Evolutionary conservation across 2,329 filamentous ascomycete species (phyloP).

Genomic region (Ambrosiella xylebori): DNA sequence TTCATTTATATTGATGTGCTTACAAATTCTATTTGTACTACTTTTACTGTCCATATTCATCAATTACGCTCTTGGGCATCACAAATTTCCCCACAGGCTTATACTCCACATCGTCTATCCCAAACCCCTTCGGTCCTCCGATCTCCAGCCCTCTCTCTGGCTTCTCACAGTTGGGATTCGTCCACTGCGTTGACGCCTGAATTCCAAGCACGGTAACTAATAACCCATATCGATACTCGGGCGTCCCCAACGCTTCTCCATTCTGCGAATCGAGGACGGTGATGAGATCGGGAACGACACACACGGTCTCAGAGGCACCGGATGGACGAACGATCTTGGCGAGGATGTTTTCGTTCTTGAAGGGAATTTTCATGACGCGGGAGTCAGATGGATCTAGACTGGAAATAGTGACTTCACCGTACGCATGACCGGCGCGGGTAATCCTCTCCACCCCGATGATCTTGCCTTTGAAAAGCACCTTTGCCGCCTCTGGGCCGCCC

Average conservation of each 20-base stretch:
- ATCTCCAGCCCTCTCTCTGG: slow-evolving; percentile 29
- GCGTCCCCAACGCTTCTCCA: slow-evolving; percentile 38
- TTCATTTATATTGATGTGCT: neutral
- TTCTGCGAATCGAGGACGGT: slow-evolving; percentile 37
- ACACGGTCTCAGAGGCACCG: slow-evolving; percentile 23
- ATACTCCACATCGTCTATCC: slow-evolving; percentile 30
- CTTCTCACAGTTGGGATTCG: slow-evolving; percentile 17
- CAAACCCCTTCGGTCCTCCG: slow-evolving; percentile 32
- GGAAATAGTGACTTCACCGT: slow-evolving; percentile 38
- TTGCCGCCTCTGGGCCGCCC: slow-evolving; percentile 34
- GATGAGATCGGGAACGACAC: slow-evolving; percentile 40
- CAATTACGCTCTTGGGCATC: slow-evolving; percentile 35
- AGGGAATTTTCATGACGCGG: slow-evolving; percentile 42
- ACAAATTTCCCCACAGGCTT: slow-evolving; percentile 30
- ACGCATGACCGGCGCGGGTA: slow-evolving; percentile 38
- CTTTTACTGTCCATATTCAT: slow-evolving; percentile 24
- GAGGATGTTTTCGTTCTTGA: slow-evolving; percentile 61
- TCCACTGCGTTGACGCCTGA: slow-evolving; percentile 28
- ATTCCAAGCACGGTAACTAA: slow-evolving; percentile 32
- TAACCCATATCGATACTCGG: slow-evolving; percentile 37
- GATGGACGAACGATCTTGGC: slow-evolving; percentile 23
- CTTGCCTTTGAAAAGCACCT: slow-evolving; percentile 45
- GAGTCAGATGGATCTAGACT: slow-evolving; percentile 25
- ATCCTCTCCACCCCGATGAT: slow-evolving; percentile 42
- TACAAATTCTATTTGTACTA: neutral